phyloP scores from a whole-genome alignment of 441 rosid species.

The Heliophila coronopifolia region DNA sequence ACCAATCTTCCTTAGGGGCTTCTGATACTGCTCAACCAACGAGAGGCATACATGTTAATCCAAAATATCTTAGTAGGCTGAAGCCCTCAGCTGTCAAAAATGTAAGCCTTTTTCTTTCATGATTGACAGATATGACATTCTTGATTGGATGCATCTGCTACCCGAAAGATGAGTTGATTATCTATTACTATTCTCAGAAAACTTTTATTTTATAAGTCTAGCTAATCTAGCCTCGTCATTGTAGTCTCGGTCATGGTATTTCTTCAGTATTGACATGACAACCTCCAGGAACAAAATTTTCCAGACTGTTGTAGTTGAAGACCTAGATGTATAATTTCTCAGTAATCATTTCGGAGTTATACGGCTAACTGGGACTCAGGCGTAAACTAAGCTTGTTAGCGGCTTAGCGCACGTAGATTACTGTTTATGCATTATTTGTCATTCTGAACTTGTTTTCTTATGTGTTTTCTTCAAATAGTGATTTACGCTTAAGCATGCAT shows the following conservation, averaged over 20 bases:
- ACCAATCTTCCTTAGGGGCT: constrained; percentile 51
- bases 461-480: not conserved
- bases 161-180: not conserved
- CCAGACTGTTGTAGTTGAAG: not conserved
- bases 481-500: constrained; percentile 17
- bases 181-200: not conserved
- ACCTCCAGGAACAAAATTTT: no score
- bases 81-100: constrained; percentile 59
- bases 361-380: not conserved
- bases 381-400: not conserved
- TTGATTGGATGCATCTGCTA: constrained; percentile 2
- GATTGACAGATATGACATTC: not conserved
- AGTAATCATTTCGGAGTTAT: constrained; percentile 8
- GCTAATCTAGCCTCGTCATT: no score
- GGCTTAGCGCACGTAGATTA: no score
- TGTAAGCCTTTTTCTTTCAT: constrained; percentile 47
- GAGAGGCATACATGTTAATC: constrained; percentile 94
- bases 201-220: constrained; percentile 5
- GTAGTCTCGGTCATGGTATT: not conserved
- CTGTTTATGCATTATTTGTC: not conserved
- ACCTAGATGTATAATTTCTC: constrained; percentile 7
- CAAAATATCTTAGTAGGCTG: constrained; percentile 78
- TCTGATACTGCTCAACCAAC: constrained; percentile 71
- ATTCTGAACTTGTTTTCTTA: not conserved
- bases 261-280: no score